phyloP scores from a whole-genome alignment of 768 basidiomycete species.

The Mycena crocata region DNA sequence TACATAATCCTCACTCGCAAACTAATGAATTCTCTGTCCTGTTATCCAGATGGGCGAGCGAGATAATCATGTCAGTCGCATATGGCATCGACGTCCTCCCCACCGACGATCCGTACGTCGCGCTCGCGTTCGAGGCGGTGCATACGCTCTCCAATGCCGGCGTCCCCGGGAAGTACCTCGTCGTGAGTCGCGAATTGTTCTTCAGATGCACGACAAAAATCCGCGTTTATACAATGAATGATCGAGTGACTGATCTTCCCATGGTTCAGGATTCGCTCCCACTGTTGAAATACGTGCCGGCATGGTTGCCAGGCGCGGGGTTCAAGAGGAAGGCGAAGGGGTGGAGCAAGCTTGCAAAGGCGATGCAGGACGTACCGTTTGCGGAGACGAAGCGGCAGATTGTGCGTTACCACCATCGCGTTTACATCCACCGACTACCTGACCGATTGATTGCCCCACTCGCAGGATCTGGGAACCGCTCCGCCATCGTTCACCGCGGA shows the following conservation, averaged over 20 bases:
- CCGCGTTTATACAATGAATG: no score
- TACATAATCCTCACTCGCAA: neutral
- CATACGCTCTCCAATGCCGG: constrained; percentile 38
- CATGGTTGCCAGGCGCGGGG: constrained; percentile 58
- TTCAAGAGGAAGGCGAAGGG: constrained; percentile 53
- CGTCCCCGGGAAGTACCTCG: constrained; percentile 45
- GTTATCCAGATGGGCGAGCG: constrained; percentile 38
- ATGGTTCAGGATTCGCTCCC: constrained; percentile 5
- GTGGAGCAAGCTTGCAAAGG: constrained; percentile 45
- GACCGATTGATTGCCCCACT: neutral
- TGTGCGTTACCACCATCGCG: constrained; percentile 35
- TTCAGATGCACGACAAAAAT: constrained; percentile 9
- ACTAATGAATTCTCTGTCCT: neutral
- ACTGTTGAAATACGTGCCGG: constrained; percentile 40
- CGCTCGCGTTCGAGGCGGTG: constrained; percentile 41
- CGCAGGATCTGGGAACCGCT: constrained; percentile 13
- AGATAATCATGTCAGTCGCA: constrained; percentile 44
- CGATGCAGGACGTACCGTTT: constrained; percentile 55
- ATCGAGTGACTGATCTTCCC: neutral
- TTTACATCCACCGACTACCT: neutral
- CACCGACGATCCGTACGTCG: constrained; percentile 45
- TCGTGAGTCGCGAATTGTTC: constrained; percentile 28
- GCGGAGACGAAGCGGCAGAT: constrained; percentile 45
- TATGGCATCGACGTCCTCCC: constrained; percentile 46
- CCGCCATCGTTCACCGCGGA: constrained; percentile 16